Evolutionary conservation across 768 basidiomycete genomes (phyloP), one percentile per base, ranked within the genome.

Genomic region (Rhodotorula paludigena): DNA sequence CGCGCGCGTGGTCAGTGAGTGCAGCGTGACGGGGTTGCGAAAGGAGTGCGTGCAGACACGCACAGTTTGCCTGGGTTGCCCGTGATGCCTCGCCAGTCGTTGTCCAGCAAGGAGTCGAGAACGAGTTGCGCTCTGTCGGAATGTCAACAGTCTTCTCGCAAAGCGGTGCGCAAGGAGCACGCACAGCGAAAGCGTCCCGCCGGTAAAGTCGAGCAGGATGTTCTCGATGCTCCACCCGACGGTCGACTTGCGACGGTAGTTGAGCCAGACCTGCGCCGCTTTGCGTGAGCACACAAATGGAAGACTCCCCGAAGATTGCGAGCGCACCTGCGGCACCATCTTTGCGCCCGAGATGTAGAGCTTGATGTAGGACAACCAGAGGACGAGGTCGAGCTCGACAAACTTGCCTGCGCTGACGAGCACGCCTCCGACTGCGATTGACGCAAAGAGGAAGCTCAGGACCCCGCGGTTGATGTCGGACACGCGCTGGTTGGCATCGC

Each of bases 321-420:
- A n/a, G n/a, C n/a, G n/a, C 10, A 79, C 77, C 66, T 81, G 81
- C 6, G 81, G 81, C 10, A 81, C 54, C 57, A 78, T 80, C 73
- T 82, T 82, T 39, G 77, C 71, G 44, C 78, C 59, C 10, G 79
- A 77, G 57, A 79, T 76, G 59, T 75, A 75, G 21, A 81, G 76
- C 67, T 81, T 79, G 67, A 79, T 70, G 38, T 70, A 73, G 25
- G 76, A 76, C 16, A 79, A 69, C 32, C 76, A 69, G 61, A 78
- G 77, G 35, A 74, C 32, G 39, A 75, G 74, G 63, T 79, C 77
- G 28, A 80, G 71, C 54, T 67, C 73, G 30, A 69, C 32, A 11
- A 71, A 23, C 39, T 54, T 42, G 57, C 30, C 10, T 25, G 44
- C 60, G 16, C 75, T 74, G 20, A 77, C 65, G 33, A 65, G 67